These are phyloP conservation scores for Craterostigma plantagineum DNA, from an alignment of 257 asterid species.

Conservation along the genomic window DNA sequence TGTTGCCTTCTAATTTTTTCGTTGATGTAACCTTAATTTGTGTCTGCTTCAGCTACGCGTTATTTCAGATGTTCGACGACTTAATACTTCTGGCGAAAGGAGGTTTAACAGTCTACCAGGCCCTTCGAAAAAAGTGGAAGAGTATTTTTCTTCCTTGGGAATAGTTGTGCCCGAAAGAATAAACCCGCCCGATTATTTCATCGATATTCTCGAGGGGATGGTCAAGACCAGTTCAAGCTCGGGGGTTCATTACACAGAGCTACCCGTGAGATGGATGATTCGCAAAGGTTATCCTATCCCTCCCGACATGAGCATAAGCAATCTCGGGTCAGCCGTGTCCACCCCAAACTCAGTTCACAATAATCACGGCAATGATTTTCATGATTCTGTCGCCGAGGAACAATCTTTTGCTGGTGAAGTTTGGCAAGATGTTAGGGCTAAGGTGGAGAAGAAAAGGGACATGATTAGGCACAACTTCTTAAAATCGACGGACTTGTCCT, in stretches of 20 bases:
- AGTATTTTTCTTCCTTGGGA: conserved; percentile 29
- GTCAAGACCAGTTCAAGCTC: conserved; percentile 30
- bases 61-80: conserved; percentile 36
- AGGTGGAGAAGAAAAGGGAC: conserved; percentile 27
- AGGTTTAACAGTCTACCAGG: conserved; percentile 49
- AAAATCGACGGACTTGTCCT: conserved; percentile 28
- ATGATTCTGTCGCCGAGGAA: conserved; percentile 20
- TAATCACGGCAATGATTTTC: conserved; percentile 6
- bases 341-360: conserved; percentile 4
- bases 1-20: not conserved
- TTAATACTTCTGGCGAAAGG: conserved; percentile 47
- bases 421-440: conserved; percentile 43
- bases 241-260: conserved; percentile 25
- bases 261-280: conserved; percentile 47
- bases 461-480: conserved; percentile 27
- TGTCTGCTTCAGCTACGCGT: conserved; percentile 22
- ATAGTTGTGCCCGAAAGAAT: conserved; percentile 36
- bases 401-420: conserved; percentile 39
- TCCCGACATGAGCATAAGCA: conserved; percentile 21
- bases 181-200: conserved; percentile 46
- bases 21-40: not conserved
- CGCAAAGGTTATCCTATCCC: conserved; percentile 42
- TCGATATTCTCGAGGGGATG: conserved; percentile 53
- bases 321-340: conserved; percentile 10
- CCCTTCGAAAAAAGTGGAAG: conserved; percentile 29